phyloP scores from a whole-genome alignment of 139 green algal genomes.

The Closterium sp. region DNA sequence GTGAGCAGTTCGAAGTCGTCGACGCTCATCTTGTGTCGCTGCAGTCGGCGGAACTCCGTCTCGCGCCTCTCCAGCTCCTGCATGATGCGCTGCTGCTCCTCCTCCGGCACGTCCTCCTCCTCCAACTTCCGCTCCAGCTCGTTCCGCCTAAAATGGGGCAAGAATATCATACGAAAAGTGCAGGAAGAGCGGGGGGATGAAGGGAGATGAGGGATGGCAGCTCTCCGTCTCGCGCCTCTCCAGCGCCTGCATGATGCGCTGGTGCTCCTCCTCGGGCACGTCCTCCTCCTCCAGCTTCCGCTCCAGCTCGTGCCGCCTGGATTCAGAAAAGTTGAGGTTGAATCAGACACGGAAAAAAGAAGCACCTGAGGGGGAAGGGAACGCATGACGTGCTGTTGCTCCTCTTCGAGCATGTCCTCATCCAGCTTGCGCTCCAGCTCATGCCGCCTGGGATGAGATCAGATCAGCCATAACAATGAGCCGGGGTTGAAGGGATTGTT shows the following conservation, averaged over 20 bases:
- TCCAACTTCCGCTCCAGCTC: constrained; percentile 71
- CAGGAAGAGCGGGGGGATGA: too few species aligned
- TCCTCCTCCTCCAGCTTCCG: constrained; percentile 63
- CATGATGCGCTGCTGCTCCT: constrained; percentile 59
- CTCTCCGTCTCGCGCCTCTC: constrained; percentile 69
- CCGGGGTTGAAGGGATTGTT: too few species aligned
- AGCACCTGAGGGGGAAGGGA: too few species aligned
- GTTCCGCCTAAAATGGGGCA: constrained; percentile 46
- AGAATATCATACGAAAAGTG: too few species aligned
- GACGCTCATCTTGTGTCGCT: constrained; percentile 76
- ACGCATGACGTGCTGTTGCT: constrained; percentile 57
- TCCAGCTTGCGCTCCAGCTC: constrained; percentile 71
- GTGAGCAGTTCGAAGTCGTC: constrained; percentile 95
- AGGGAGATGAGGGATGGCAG: too few species aligned
- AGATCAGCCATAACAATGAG: too few species aligned
- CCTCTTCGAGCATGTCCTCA: constrained; percentile 62
- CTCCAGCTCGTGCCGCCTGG: constrained; percentile 68
- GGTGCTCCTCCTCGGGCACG: constrained; percentile 64
- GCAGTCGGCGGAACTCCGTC: constrained; percentile 77
- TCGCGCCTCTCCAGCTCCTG: constrained; percentile 71
- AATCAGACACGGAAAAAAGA: too few species aligned
- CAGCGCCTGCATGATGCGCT: constrained; percentile 62
- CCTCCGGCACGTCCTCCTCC: constrained; percentile 62
- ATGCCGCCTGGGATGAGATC: too few species aligned
- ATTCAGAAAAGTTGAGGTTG: too few species aligned